Evolutionary conservation across 202 grass and related monocot genomes (phyloP), one percentile per base, ranked within the genome.

Genomic region (Saccharum hybrid): DNA sequence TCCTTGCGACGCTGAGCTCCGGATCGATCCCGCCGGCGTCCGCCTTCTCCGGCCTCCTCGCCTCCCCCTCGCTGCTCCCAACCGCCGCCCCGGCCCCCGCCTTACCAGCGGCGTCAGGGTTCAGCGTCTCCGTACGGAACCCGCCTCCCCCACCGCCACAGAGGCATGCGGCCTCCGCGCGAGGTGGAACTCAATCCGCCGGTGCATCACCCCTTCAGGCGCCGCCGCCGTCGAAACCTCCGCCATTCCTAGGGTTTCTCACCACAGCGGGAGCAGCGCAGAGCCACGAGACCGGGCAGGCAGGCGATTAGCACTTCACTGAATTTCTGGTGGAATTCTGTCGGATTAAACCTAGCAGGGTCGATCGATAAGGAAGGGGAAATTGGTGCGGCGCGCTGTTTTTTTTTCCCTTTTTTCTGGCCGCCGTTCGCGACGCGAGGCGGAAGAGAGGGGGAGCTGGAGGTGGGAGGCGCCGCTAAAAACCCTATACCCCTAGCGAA

Each of bases 41-140:
- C 23, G 67, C 82, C 77, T 92, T 95, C 62, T 81, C 90, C 34
- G 81, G 41, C 66, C 12, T 84, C 72, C 66, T 67, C 66, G 46
- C 72, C 30, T 84, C 89, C 38, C 18, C 68, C 45, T 84, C 82
- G 59, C 65, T 13, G 77, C 71, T 84, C 85, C 38, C 74, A 67
- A 18, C 85, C 37, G 7, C 81, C 57, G 19, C 59, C 63, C 66
- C 63, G 21, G 59, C 7, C 42, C 63, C 42, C 6, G 71, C 76
- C 7, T 72, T 68, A 56, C 21, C 80, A 8, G 42, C 75, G 51
- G 79, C 71, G 16, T 81, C 78, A 16, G 93, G 90, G 76, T 90
- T 95, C 72, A 95, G 88, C 61, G 90, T 95, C 81, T 95, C 93
- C 63, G 92, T 89, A 38, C 66, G 75, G 75, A 92, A 90, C 33